Evolutionary conservation across 2,329 filamentous ascomycete genomes (phyloP).

Genomic region (Aspergillus proliferans): DNA sequence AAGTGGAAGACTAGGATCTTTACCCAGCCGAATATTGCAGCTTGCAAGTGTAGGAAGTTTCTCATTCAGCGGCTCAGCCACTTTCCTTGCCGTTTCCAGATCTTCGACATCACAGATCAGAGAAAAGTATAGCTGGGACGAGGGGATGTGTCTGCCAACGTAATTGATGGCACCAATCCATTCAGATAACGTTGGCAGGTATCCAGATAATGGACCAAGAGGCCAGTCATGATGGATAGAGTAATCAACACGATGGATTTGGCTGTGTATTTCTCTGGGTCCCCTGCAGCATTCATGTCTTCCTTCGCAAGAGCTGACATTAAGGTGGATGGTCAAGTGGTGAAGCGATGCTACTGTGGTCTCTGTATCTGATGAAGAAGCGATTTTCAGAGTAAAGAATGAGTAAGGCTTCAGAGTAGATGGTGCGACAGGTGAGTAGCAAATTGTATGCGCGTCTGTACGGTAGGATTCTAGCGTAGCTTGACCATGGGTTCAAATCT

Average conservation of each 20-base stretch:
- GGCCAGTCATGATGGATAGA: neutral
- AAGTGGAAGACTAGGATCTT: neutral
- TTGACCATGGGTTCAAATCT: neutral
- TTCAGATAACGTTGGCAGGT: neutral
- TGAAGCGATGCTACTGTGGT: neutral
- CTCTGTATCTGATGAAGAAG: neutral
- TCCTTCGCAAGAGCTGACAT: neutral
- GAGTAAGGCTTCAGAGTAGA: neutral
- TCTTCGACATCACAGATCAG: no score
- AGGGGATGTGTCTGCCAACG: neutral
- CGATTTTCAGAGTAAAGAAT: neutral
- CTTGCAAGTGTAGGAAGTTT: neutral
- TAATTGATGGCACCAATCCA: neutral
- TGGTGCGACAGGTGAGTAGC: neutral
- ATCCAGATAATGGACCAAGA: neutral
- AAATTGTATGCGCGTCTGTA: neutral
- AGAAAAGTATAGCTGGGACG: no score
- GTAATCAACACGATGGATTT: neutral
- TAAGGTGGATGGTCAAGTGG: neutral
- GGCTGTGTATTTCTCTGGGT: neutral
- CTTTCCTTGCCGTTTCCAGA: no score
- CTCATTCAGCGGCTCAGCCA: no score
- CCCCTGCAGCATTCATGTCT: neutral
- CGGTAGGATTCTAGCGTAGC: neutral
- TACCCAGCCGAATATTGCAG: slow-evolving; percentile 1